phyloP scores from a whole-genome alignment of 2,329 filamentous ascomycete genomes.

The Domatiomyces globalis region DNA sequence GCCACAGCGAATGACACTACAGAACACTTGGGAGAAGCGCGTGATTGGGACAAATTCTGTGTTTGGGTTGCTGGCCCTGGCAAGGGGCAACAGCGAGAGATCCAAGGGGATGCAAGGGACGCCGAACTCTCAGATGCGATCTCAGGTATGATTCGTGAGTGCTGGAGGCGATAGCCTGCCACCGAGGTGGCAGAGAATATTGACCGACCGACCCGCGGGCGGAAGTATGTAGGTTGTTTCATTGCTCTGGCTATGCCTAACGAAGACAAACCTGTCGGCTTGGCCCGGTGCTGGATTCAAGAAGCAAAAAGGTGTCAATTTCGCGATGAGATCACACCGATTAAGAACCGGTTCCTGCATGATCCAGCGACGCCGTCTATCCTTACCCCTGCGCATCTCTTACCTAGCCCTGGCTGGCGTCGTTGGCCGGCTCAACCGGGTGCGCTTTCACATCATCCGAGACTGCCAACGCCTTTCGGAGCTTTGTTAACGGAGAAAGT shows the following conservation, averaged over 20 bases:
- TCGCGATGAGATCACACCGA: neutral
- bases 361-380: neutral
- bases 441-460: neutral
- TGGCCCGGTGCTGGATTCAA: neutral
- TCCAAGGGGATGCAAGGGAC: neutral
- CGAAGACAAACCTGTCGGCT: neutral
- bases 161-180: neutral
- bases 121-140: neutral
- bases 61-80: too few relatives aligned
- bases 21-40: neutral
- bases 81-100: neutral
- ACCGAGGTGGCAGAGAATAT: neutral
- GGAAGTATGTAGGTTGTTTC: neutral
- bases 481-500: neutral
- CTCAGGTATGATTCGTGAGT: neutral
- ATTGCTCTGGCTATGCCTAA: neutral
- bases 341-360: neutral
- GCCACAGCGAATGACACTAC: neutral
- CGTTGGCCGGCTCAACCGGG: neutral
- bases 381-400: neutral
- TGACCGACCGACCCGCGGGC: neutral
- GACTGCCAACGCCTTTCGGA: neutral
- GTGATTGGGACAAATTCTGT: neutral
- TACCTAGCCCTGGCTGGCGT: neutral
- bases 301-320: neutral